Base-by-base conservation (phyloP, 106 monocot species). In the Dioscorea zingiberensis region DNA sequence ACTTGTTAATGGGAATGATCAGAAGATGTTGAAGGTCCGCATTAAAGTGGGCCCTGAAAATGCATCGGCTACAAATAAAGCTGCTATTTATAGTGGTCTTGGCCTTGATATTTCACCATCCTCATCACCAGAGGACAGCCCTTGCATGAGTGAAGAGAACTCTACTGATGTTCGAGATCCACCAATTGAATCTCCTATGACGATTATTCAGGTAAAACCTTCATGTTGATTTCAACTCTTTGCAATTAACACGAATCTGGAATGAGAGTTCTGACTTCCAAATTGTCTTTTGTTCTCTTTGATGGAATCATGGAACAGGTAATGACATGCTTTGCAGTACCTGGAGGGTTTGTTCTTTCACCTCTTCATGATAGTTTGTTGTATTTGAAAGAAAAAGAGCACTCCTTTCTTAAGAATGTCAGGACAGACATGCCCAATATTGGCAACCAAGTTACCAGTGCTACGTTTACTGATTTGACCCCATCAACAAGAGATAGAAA, bases 91-190 rank as follows among this genome's bases (percentile, higher is more conserved):
- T 63, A 89, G 83, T 70, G 83, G 78, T 48, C 69, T 93, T 73
- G 93, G 93, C 25, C 80, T 93, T 27, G 89, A 85, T 69, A 69
- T 78, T 69, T 88, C 88, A 68, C 85, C 93, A 59, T 83, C 85
- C 62, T 85, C 83, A 48, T 86, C 93, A 14, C 62, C 48, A 2
- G 89, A 87, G 29, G 87, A 82, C 46, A 83, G 80, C 76, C 69
- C 78, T 47, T 66, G 62, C 60, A 72, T 56, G 18, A 73, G 68
- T 72, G 77, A 58, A 29, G 83, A 75, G 32, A 67, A 60, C 16
- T 78, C 77, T 76, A 66, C 68, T 29, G 83, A 66, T 28, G 49
- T 63, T 71, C 60, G 17, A 44, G 71, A 63, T 59, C n/a, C 30
- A 3, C 71, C 78, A 47, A 55, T 71, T 67, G 88, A 83, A 77